Base-by-base conservation (phyloP, 306 rosid genomes). In the Vigna reflexopilosa region DNA sequence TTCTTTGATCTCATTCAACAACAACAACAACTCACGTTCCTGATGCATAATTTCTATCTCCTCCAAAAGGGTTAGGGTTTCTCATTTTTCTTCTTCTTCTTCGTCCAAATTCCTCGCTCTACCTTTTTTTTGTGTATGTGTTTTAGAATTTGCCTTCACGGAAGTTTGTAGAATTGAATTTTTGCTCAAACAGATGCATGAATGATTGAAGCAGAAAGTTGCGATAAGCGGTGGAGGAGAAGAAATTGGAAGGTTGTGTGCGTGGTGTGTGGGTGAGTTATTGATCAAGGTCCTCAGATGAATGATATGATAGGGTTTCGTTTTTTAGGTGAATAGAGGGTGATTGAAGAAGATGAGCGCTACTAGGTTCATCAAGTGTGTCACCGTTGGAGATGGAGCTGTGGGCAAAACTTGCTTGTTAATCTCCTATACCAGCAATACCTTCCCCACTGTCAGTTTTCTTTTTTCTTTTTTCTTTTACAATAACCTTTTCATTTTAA, bases 381-480 rank as follows among this genome's bases (percentile, higher is more conserved):
- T 96, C 44, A 96, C 98, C 20, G 99, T 96, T 78, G 97, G 99
- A 13, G 99, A 96, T 75, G 99, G 99, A 71, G 99, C 98, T 82
- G 99, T 96, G 79, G 99, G 99, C 59, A 96, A 96, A 86, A 96
- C 99, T 17, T 96, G 98, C 86, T 91, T 96, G 89, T 88, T 96
- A 20, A 96, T 96, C 80, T 96, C 98, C 77, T 96, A 96, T 70
- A 96, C 99, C 80, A 96, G 99, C 91, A 96, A 96, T 84, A 93
- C 99, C 82, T 96, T 96, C 81, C 99, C 99, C 70, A 96, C 99
- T 52, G 98, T 96, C 45, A 85, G 94, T 74, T 72, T 38, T 44
- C 48, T 38, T 15, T 12, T 7, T 30, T 1, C 5, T 7, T 28
- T 4, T 3, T 32, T 72, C 42, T 28, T 3, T 30, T 30, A 30